Evolutionary conservation across 1,284 basidiomycete species (phyloP).

Genomic region (Ceratobasidium sp.): DNA sequence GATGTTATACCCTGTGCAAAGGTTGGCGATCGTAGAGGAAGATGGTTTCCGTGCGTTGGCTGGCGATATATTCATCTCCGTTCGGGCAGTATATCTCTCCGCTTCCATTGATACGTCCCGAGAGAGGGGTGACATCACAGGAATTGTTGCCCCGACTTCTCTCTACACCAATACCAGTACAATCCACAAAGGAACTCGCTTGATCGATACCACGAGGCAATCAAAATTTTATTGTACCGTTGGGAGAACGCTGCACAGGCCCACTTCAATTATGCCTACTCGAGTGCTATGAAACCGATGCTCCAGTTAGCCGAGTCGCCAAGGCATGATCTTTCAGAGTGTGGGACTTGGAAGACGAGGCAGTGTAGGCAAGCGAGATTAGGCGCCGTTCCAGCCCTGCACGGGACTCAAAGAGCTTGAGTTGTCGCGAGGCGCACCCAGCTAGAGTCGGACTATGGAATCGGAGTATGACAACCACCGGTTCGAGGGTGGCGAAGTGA

Average conservation of each 20-base stretch:
- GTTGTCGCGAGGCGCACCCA: neutral
- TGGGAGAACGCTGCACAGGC: neutral
- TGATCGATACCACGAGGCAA: neutral
- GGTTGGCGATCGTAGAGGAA: too few species aligned
- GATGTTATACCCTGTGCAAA: too few species aligned
- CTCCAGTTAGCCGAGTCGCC: neutral
- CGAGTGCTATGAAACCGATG: neutral
- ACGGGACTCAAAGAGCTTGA: too few species aligned
- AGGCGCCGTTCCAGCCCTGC: neutral
- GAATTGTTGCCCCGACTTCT: neutral
- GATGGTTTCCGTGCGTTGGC: too few species aligned
- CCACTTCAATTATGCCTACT: neutral
- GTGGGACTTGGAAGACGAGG: neutral
- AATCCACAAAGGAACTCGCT: neutral
- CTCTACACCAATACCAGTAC: neutral
- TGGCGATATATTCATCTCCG: too few species aligned
- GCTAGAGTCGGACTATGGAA: neutral
- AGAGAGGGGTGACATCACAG: neutral
- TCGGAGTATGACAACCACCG: neutral
- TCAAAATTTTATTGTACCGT: neutral
- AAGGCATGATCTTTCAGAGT: neutral
- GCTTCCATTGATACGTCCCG: too few species aligned
- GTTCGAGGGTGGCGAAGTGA: too few species aligned
- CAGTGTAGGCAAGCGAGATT: slow-evolving; percentile 11
- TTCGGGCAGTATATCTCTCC: too few species aligned